Evolutionary conservation across 192 early-diverging fungal species (phyloP), one percentile per base, ranked within the genome.

Genomic region (Diversispora eburnea): DNA sequence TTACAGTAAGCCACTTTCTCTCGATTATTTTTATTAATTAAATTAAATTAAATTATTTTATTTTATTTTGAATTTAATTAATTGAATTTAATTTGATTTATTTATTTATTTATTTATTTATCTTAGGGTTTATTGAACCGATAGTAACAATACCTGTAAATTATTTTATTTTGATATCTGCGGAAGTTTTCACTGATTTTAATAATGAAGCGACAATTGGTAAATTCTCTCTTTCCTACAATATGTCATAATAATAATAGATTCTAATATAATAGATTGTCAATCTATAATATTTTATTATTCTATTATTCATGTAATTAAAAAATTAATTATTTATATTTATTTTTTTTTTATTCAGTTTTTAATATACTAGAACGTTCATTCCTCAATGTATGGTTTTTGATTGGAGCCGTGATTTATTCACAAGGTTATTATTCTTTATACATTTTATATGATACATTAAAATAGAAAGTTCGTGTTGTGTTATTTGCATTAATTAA

Each of bases 1-100:
- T 48, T 72, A 72, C 60, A 25, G 70, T 72, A 72, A 61, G 70
- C 3, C 4, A 63, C n/a, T 54, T 54, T 52, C 25, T 33, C 25
- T 49, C 7, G n/a, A n/a, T n/a, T n/a, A n/a, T n/a, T n/a, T 9
- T 13, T 13, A 10, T 54, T 54, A 54, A 54, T 3, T 54, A 13
- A 13, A 17, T 54, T 54, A 54, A 4, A 54, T 54, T 9, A 54
- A 54, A 17, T 10, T 10, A 54, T 54, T 54, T 51, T 2, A 51
- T 51, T 51, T 12, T 3, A 13, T 54, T 7, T 54, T 54, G 0
- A 3, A 52, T 52, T 54, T 54, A 54, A 2, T 49, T 49, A 13
- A 10, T 10, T 10, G 0, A 2, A 49, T 10, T 10, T 10, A 49
- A 49, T 54, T 54, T 54, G 12, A 12, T 54, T 54, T 9, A 9